These are phyloP conservation scores for Endocalyx cinctus DNA, from an alignment of 2,329 filamentous ascomycete genomes.

Conservation along the genomic window DNA sequence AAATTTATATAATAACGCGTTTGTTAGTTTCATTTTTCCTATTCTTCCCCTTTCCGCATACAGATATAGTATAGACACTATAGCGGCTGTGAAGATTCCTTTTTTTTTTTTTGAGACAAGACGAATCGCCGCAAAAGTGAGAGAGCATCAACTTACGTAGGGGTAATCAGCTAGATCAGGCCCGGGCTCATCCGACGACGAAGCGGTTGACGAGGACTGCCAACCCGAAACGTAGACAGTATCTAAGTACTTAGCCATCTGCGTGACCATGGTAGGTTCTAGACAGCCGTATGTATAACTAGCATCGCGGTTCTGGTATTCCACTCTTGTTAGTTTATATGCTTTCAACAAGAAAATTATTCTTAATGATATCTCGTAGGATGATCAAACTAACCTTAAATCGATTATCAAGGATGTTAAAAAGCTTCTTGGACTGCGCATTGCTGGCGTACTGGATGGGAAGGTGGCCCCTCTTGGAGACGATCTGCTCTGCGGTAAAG, in stretches of 20 bases:
- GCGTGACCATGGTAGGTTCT: conserved; percentile 96
- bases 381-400: conserved; percentile 77
- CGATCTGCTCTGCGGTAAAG: conserved; percentile 95
- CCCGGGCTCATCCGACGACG: conserved; percentile 89
- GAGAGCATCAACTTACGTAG: conserved; percentile 53
- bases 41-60: not conserved
- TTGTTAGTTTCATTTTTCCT: conserved; percentile 2
- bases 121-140: not conserved
- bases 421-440: conserved; percentile 86
- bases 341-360: not conserved
- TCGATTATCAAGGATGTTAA: conserved; percentile 79
- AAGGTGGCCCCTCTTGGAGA: conserved; percentile 87
- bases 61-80: too few relatives aligned
- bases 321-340: conserved; percentile 4
- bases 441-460: conserved; percentile 92
- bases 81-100: too few relatives aligned
- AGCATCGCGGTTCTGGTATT: conserved; percentile 66
- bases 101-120: too few relatives aligned
- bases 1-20: conserved; percentile 1
- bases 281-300: conserved; percentile 97
- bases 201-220: conserved; percentile 97
- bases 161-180: conserved; percentile 98
- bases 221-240: conserved; percentile 98
- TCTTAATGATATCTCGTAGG: too few relatives aligned
- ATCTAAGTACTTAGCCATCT: conserved; percentile 98